Conservation (phyloP, 495 filamentous ascomycete species). For the Penicilliopsis zonata region DNA sequence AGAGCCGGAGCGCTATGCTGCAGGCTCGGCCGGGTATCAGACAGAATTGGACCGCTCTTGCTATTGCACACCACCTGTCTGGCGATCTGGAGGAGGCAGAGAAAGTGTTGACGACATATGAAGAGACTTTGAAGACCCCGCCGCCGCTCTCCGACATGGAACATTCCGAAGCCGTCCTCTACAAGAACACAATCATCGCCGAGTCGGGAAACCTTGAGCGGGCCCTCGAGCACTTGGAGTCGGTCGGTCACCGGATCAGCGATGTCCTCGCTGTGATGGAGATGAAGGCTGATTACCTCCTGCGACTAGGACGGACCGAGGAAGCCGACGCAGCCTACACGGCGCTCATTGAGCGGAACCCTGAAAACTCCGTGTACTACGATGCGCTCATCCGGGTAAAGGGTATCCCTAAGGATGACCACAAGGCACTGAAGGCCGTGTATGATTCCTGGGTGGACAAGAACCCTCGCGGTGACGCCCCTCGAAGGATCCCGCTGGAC, state of each 20-base stretch:
- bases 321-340: slow-evolving; percentile 78
- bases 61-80: slow-evolving; percentile 80
- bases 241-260: slow-evolving; percentile 59
- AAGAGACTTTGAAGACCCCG: slow-evolving; percentile 73
- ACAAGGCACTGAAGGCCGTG: slow-evolving; percentile 50
- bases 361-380: slow-evolving; percentile 82
- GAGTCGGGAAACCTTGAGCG: slow-evolving; percentile 67
- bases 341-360: slow-evolving; percentile 70
- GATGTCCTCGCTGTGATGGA: slow-evolving; percentile 89
- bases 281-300: slow-evolving; percentile 71
- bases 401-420: slow-evolving; percentile 48
- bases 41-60: slow-evolving; percentile 93
- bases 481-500: slow-evolving; percentile 76
- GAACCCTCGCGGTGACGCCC: slow-evolving; percentile 71
- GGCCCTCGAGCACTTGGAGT: slow-evolving; percentile 79
- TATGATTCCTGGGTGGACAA: slow-evolving; percentile 77
- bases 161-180: slow-evolving; percentile 89
- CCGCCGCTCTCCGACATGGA: slow-evolving; percentile 74
- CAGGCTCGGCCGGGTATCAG: slow-evolving; percentile 65
- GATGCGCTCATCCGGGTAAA: slow-evolving; percentile 57
- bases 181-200: slow-evolving; percentile 91
- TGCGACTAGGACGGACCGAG: slow-evolving; percentile 61
- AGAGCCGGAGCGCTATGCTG: slow-evolving; percentile 74
- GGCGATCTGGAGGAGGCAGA: slow-evolving; percentile 80
- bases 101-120: slow-evolving; percentile 79